Percentiles rank a stretch among this genome's conserved stretches.
Conservation (phyloP, 768 basidiomycete genomes). For the Chalciporus piperatus region DNA sequence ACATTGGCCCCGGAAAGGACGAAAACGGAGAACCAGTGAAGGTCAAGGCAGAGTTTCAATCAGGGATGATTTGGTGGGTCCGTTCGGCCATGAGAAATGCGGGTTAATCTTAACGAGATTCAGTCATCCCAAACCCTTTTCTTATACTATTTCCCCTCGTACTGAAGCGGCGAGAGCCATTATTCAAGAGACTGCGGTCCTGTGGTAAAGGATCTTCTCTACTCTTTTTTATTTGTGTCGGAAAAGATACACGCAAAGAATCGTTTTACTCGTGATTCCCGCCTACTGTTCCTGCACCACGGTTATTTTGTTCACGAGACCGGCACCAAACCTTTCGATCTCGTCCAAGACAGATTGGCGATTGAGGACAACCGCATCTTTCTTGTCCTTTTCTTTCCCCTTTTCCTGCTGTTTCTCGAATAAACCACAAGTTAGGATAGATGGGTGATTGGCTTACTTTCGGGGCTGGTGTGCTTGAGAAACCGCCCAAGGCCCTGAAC, state of each 20-base stretch:
- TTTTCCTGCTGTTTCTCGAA: constrained; percentile 23
- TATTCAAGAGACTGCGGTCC: constrained; percentile 28
- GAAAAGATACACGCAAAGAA: not conserved
- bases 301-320: constrained; percentile 54
- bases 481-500: constrained; percentile 82
- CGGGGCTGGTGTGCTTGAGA: constrained; percentile 58
- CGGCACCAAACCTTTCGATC: constrained; percentile 71
- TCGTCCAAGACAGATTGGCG: constrained; percentile 65
- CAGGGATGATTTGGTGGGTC: constrained; percentile 31
- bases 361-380: constrained; percentile 61
- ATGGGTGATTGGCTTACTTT: constrained; percentile 28
- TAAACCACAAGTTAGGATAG: not conserved
- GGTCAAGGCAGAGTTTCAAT: constrained; percentile 25
- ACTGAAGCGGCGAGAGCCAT: constrained; percentile 25
- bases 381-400: constrained; percentile 48
- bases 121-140: constrained; percentile 33
- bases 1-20: constrained; percentile 23
- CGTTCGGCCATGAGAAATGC: not conserved
- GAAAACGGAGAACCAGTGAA: constrained; percentile 14
- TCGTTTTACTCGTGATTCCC: not conserved
- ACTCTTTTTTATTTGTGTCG: not conserved
- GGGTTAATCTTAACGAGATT: not conserved
- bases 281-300: constrained; percentile 11
- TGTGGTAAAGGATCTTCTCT: constrained; percentile 9
- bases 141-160: constrained; percentile 30